Conservation (phyloP, 1,284 basidiomycete species). For the Peniophora sp. region DNA sequence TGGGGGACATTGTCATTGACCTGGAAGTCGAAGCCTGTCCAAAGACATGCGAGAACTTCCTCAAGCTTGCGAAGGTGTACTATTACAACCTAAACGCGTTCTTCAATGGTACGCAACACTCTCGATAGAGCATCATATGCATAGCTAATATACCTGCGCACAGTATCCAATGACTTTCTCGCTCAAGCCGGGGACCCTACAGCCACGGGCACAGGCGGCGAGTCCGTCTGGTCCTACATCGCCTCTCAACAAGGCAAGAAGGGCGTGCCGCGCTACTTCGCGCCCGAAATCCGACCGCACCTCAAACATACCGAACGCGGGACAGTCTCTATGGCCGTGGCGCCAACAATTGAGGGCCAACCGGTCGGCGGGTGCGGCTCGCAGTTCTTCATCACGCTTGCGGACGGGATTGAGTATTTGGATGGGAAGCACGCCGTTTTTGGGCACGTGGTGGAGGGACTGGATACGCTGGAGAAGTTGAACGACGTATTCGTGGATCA, state of each 20-base stretch:
- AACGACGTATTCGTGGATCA: conserved; percentile 89
- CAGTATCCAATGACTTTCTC: conserved; percentile 94
- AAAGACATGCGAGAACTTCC: conserved; percentile 87
- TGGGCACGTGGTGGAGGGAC: conserved; percentile 90
- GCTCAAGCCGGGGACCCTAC: conserved; percentile 93
- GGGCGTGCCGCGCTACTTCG: conserved; percentile 67
- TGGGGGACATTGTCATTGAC: conserved; percentile 95
- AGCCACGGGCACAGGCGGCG: conserved; percentile 90
- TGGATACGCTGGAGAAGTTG: conserved; percentile 88
- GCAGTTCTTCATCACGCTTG: conserved; percentile 95
- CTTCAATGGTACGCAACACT: conserved; percentile 99
- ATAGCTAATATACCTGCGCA: conserved; percentile 6
- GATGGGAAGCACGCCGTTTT: conserved; percentile 96
- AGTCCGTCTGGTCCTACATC: conserved; percentile 75
- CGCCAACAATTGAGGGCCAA: conserved; percentile 59
- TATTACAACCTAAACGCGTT: conserved; percentile 96
- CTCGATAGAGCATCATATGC: no score
- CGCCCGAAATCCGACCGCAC: conserved; percentile 70
- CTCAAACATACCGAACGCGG: conserved; percentile 85
- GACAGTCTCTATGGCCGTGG: conserved; percentile 93
- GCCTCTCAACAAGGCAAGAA: conserved; percentile 36
- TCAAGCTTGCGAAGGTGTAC: conserved; percentile 95
- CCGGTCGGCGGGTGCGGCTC: conserved; percentile 80
- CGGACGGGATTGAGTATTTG: conserved; percentile 87
- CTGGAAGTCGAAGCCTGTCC: conserved; percentile 90